Evolutionary conservation across 805 yeast species (phyloP).

Genomic region (Kodamaea kaohsiungensis): DNA sequence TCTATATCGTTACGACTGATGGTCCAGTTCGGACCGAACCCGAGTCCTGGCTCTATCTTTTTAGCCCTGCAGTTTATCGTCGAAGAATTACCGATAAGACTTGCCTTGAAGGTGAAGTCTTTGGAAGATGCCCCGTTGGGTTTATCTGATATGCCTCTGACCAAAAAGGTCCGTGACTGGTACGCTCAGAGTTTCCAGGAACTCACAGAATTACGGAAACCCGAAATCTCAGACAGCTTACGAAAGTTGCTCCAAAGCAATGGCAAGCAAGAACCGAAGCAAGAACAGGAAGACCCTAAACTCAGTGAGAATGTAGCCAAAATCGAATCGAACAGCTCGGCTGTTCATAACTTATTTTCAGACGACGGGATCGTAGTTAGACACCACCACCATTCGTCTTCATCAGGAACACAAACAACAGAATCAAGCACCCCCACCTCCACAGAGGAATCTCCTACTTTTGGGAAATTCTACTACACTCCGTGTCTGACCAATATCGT

Average conservation of each 20-base stretch:
- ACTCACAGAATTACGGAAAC: constrained; percentile 63
- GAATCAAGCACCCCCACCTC: neutral
- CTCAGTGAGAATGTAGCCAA: constrained; percentile 7
- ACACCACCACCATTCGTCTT: constrained; percentile 1
- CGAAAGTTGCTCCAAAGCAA: constrained; percentile 32
- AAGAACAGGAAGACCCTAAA: neutral
- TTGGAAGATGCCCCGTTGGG: constrained; percentile 79
- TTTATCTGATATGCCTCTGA: constrained; percentile 69
- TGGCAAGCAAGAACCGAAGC: neutral
- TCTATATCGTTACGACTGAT: constrained; percentile 83
- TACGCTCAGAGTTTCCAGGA: constrained; percentile 89
- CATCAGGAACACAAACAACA: neutral
- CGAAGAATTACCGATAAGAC: constrained; percentile 82
- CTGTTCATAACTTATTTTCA: constrained; percentile 6
- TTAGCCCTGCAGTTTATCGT: constrained; percentile 83
- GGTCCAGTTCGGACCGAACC: constrained; percentile 87
- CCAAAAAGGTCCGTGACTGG: constrained; percentile 80
- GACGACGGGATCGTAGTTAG: constrained; percentile 12
- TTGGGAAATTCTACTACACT: constrained; percentile 49
- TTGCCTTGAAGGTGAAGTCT: constrained; percentile 85
- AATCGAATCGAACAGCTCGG: constrained; percentile 5
- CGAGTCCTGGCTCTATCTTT: constrained; percentile 75
- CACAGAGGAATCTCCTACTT: constrained; percentile 33
- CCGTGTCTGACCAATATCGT: constrained; percentile 54
- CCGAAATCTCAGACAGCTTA: constrained; percentile 48